phyloP scores from a whole-genome alignment of 1,139 yeast species.

The Debaryomycetaceae sp. region DNA sequence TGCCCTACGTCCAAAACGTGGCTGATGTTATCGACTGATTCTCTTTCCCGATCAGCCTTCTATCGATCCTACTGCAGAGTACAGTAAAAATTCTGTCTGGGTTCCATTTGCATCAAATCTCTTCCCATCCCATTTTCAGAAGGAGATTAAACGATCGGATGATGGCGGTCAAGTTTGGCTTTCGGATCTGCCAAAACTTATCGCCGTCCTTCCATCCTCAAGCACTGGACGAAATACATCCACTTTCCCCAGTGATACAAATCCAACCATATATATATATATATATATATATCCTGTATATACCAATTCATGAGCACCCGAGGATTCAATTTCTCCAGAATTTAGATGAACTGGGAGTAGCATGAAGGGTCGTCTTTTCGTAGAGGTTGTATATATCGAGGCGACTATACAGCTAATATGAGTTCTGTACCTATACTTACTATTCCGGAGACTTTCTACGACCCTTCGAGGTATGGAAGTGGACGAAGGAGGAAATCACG shows the following conservation, averaged over 20 bases:
- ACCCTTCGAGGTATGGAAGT: conserved; percentile 23
- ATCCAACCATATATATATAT: no score
- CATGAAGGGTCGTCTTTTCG: no score
- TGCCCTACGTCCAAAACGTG: conserved; percentile 11
- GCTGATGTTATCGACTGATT: conserved; percentile 15
- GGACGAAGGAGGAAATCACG: conserved; percentile 20
- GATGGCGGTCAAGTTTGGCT: no score
- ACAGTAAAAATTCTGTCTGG: neutral
- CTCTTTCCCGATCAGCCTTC: no score
- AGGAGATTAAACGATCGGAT: neutral
- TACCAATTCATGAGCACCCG: neutral
- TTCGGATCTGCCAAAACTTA: no score
- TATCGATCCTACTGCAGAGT: no score
- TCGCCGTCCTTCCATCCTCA: no score
- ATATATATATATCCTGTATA: neutral
- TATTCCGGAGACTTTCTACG: conserved; percentile 44
- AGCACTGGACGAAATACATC: no score
- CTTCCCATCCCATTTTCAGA: neutral
- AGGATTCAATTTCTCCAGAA: neutral
- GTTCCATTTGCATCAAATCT: neutral
- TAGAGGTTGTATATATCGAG: neutral
- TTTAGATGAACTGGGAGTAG: no score
- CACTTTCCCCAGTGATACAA: no score
- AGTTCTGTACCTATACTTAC: conserved; percentile 31
- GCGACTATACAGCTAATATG: conserved; percentile 2